Evolutionary conservation across 805 yeast species (phyloP).

Genomic region (Cyberlindnera americana): DNA sequence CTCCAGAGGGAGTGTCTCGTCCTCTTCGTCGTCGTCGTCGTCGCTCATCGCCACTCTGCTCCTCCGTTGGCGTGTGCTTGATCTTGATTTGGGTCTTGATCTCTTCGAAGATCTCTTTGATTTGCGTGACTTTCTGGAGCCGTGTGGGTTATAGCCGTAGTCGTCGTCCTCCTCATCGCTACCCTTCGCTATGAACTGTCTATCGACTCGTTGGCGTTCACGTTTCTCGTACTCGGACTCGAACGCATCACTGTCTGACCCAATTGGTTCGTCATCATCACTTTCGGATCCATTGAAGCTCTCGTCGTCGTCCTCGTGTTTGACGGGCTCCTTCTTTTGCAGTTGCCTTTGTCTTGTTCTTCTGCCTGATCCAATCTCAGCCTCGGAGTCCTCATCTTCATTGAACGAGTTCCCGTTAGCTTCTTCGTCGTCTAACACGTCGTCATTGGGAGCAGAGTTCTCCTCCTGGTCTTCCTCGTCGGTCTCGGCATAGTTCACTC

Average conservation of each 20-base stretch:
- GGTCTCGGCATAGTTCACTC: constrained; percentile 2
- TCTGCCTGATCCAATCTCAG: not conserved
- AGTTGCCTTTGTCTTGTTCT: constrained; percentile 2
- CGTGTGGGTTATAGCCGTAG: constrained; percentile 1
- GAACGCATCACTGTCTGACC: constrained; percentile 3
- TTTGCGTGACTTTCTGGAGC: constrained; percentile 2
- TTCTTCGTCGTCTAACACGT: no score
- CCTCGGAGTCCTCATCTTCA: constrained; percentile 1
- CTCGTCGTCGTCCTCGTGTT: not conserved
- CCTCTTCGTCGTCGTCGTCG: constrained; percentile 21
- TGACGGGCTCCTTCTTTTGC: not conserved
- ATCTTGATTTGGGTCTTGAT: not conserved
- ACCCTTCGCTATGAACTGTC: constrained; percentile 4
- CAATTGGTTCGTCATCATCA: constrained; percentile 6
- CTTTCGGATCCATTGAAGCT: constrained; percentile 1
- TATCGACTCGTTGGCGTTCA: constrained; percentile 3
- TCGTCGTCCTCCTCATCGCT: constrained; percentile 5
- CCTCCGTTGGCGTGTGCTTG: constrained; percentile 1
- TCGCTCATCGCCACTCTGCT: not conserved
- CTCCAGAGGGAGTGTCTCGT: constrained; percentile 34
- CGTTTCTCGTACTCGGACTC: not conserved
- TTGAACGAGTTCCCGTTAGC: no score
- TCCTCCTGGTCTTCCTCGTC: not conserved
- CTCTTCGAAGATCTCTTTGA: not conserved
- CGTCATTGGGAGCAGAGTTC: no score